These are phyloP conservation scores for Pythium sp. DNA, from an alignment of 352 stramenopile genomes.

Conservation along the genomic window DNA sequence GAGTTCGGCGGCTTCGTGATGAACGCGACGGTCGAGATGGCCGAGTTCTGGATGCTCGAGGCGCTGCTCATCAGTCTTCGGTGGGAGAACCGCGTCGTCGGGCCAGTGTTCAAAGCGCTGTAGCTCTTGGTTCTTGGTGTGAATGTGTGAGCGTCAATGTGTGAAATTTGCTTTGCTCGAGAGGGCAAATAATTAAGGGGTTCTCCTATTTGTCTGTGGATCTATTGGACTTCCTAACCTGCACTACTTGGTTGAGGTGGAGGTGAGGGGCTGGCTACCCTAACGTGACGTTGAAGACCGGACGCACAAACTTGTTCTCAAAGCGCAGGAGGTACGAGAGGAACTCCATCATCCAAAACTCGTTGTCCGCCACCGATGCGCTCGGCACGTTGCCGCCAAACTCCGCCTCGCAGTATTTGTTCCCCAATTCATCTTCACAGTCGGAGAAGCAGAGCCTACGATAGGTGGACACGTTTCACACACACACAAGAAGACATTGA, in stretches of 20 bases:
- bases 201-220: not conserved
- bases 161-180: not conserved
- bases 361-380: slow-evolving; percentile 25
- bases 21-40: slow-evolving; percentile 7
- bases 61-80: slow-evolving; percentile 19
- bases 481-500: too few species aligned
- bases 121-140: not conserved
- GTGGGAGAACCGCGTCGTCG: slow-evolving; percentile 15
- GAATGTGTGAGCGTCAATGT: too few species aligned
- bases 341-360: slow-evolving; percentile 63
- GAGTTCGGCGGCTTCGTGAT: slow-evolving; percentile 14
- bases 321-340: slow-evolving; percentile 56
- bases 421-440: slow-evolving; percentile 1
- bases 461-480: not conserved
- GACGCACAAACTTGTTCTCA: slow-evolving; percentile 28
- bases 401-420: slow-evolving; percentile 29
- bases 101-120: slow-evolving; percentile 12
- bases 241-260: not conserved
- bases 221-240: not conserved
- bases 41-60: slow-evolving; percentile 22
- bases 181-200: slow-evolving; percentile 1
- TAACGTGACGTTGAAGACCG: slow-evolving; percentile 25
- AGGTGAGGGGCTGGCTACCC: not conserved
- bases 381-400: slow-evolving; percentile 51
- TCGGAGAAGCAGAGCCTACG: slow-evolving; percentile 26